Base-by-base conservation (phyloP, 345 rosid species). In the Salix viminalis region DNA sequence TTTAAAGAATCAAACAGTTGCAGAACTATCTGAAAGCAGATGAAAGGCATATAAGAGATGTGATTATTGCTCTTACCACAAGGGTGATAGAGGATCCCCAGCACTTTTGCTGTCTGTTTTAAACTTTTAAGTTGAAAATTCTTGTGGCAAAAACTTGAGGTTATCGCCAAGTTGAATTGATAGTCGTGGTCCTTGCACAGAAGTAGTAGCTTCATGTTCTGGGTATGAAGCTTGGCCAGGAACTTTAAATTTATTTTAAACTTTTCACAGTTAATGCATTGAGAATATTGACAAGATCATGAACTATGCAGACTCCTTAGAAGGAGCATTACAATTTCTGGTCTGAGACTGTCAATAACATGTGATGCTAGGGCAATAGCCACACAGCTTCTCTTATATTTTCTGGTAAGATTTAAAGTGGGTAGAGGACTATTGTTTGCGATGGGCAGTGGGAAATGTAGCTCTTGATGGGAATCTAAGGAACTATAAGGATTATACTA, bases 71-170 rank as follows among this genome's bases (percentile, higher is more conserved):
- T 75, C 23, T 50, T 54, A n/a, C 50, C n/a, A 62, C 32, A 21
- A 60, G 54, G 80, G 60, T 72, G 66, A 70, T 75, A 66, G 77
- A 68, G 54, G 42, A 69, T 75, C 61, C 50, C n/a, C 8, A 23
- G 32, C 32, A 42, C 15, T n/a, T 11, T 42, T 58, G 48, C 72
- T 74, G 61, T 19, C 56, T 44, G 37, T 10, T 50, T 42, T 75
- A 50, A 21, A 60, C 56, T 73, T 67, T 28, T 39, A 73, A n/a
- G 73, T 62, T 6, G 2, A 39, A 8, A 34, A 24, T 44, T 65
- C 30, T 28, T 28, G 21, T 16, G 16, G 30, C 30, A 18, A 44
- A 74, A 74, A 74, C 4, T 14, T 46, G 18, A 58, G 14, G 28
- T 23, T 58, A 8, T n/a, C 12, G 15, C 26, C 14, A 23, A n/a